Base-by-base conservation (phyloP, 192 early-diverging fungal genomes). In the Chytriomyces confervae region DNA sequence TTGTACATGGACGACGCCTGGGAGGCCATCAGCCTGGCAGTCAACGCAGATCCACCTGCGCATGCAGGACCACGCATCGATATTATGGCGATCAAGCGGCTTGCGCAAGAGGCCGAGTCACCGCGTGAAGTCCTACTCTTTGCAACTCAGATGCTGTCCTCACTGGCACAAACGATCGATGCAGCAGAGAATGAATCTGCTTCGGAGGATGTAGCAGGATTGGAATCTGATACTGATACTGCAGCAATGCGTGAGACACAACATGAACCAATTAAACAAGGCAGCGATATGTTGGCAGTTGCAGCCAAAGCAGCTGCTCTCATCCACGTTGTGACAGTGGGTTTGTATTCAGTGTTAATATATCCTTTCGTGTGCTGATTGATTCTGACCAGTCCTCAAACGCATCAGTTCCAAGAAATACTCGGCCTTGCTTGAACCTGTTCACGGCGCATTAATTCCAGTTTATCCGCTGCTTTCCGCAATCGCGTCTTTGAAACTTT, bases 101-200 rank as follows among this genome's bases (percentile, higher is more conserved):
- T 61, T 50, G 51, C 69, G 11, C 1, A 23, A 24, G 43, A 51
- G n/a, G 16, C 62, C 7, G 61, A 62, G 13, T 8, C 61, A 6
- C 72, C 72, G 27, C 72, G 72, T 5, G 72, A 74, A 43, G 27
- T 62, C 6, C 6, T 74, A 23, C 13, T 74, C 9, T 74, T 74
- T 63, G 57, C 72, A 8, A 62, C 72, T 6, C 60, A 74, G 46
- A 18, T n/a, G 6, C 44, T 74, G 60, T 8, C 9, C 10, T 48
- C 16, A 47, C 53, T 57, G 13, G 53, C 20, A 13, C 20, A 36
- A 36, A 36, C 36, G 36, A 36, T 20, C 53, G 13, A 13, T 57
- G 16, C 53, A n/a, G 13, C 20, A 20, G 13, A 13, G 53, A n/a
- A 13, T 57, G 53, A 13, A n/a, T 57, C 53, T n/a, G 53, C 13